Evolutionary conservation across 306 rosid genomes (phyloP).

Genomic region (Gillenia trifoliata): DNA sequence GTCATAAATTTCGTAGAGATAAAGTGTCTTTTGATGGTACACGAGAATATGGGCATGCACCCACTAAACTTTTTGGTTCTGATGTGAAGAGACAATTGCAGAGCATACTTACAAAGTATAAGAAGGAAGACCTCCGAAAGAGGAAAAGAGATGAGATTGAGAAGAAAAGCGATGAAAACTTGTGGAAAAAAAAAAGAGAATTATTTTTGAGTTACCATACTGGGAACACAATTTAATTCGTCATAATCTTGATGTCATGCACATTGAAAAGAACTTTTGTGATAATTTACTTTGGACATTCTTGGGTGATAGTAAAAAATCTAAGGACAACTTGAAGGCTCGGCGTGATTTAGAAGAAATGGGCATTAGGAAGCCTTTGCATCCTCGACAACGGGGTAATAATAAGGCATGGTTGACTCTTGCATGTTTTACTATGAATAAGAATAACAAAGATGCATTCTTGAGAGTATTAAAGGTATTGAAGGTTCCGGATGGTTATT

Average conservation of each 20-base stretch:
- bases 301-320: background rate
- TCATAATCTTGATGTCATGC: background rate
- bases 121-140: background rate
- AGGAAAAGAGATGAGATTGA: background rate
- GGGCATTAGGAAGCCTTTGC: no score
- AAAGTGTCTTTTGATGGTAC: background rate
- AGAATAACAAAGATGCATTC: background rate
- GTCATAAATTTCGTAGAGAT: background rate
- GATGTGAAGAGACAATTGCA: background rate
- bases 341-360: no score
- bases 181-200: background rate
- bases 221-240: no score
- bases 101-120: background rate
- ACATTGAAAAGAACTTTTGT: background rate
- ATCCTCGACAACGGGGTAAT: no score
- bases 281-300: background rate
- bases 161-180: no score
- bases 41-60: background rate
- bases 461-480: background rate
- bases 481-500: background rate
- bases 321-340: background rate
- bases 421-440: background rate
- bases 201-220: background rate
- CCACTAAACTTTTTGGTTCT: no score
- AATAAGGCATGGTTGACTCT: no score